Conservation (phyloP, 2,329 filamentous ascomycete genomes). For the Aureobasidium lini region DNA sequence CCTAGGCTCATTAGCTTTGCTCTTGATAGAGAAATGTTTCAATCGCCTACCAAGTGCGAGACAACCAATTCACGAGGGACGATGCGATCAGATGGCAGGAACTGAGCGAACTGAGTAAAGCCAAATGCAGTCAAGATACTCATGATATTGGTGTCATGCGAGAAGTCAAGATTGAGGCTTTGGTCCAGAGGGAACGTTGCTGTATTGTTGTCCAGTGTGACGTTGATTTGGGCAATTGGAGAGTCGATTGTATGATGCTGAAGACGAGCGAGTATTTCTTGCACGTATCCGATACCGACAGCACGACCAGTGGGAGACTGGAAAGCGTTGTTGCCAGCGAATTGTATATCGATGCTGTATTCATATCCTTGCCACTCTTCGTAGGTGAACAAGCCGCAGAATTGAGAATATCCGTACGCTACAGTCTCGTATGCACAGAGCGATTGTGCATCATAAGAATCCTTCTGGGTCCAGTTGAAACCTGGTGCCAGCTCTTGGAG, state of each 20-base stretch:
- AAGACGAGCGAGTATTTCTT: slow-evolving; percentile 65
- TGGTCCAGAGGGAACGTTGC: slow-evolving; percentile 68
- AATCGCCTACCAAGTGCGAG: slow-evolving; percentile 43
- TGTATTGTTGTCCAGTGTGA: slow-evolving; percentile 60
- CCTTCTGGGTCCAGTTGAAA: slow-evolving; percentile 54
- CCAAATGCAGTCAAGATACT: slow-evolving; percentile 65
- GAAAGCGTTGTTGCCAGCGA: slow-evolving; percentile 50
- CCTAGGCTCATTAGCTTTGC: slow-evolving; percentile 28
- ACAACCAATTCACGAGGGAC: slow-evolving; percentile 57
- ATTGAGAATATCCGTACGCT: slow-evolving; percentile 66
- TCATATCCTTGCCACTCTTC: slow-evolving; percentile 67
- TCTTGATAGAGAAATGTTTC: background rate
- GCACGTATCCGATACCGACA: slow-evolving; percentile 65
- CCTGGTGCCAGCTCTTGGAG: slow-evolving; percentile 39
- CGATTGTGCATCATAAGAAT: slow-evolving; percentile 61
- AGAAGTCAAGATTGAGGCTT: slow-evolving; percentile 68
- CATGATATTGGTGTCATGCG: slow-evolving; percentile 66
- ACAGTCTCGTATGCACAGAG: slow-evolving; percentile 73
- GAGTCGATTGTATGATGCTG: slow-evolving; percentile 50
- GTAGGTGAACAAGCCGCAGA: slow-evolving; percentile 68
- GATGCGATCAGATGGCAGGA: slow-evolving; percentile 50
- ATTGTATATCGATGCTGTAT: slow-evolving; percentile 62
- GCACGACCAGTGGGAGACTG: slow-evolving; percentile 60
- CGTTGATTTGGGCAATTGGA: slow-evolving; percentile 46
- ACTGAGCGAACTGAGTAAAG: slow-evolving; percentile 57